Evolutionary conservation across 2,329 filamentous ascomycete species (phyloP).

Genomic region (Calonectria multiphialidica): DNA sequence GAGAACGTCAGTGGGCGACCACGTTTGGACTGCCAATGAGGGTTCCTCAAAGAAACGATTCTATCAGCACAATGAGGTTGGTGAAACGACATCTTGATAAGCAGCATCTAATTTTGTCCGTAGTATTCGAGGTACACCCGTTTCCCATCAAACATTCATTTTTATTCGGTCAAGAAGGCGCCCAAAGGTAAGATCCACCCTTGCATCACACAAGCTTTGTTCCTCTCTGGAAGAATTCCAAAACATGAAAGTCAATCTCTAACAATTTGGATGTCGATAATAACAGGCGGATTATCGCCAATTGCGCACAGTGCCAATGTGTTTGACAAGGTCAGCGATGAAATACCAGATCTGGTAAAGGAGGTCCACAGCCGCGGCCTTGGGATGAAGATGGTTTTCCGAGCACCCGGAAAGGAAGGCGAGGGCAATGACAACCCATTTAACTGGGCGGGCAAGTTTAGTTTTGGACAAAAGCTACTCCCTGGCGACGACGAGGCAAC

Average conservation of each 20-base stretch:
- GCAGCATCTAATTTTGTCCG: not conserved
- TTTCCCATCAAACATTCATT: constrained; percentile 30
- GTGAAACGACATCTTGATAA: not conserved
- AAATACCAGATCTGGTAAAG: constrained; percentile 22
- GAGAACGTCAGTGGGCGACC: constrained; percentile 15
- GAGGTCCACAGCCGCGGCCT: constrained; percentile 15
- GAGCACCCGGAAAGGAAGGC: constrained; percentile 24
- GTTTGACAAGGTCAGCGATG: constrained; percentile 21
- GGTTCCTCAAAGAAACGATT: constrained; percentile 24
- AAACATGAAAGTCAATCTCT: too few species aligned
- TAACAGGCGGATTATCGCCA: constrained; percentile 17
- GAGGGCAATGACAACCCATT: constrained; percentile 20
- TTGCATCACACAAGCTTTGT: too few species aligned
- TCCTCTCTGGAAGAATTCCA: too few species aligned
- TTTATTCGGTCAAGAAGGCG: constrained; percentile 29
- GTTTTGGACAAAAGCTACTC: constrained; percentile 22
- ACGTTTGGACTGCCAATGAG: constrained; percentile 31
- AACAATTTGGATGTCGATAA: not conserved
- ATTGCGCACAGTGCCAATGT: constrained; percentile 28
- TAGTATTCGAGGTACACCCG: constrained; percentile 28
- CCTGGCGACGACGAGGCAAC: constrained; percentile 20
- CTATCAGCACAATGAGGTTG: constrained; percentile 31
- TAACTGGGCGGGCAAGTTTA: constrained; percentile 30
- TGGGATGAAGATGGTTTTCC: constrained; percentile 29
- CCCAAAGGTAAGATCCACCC: constrained; percentile 16